Evolutionary conservation across 176 grass and related monocot species (phyloP).

Genomic region (Aegilops tauschii): DNA sequence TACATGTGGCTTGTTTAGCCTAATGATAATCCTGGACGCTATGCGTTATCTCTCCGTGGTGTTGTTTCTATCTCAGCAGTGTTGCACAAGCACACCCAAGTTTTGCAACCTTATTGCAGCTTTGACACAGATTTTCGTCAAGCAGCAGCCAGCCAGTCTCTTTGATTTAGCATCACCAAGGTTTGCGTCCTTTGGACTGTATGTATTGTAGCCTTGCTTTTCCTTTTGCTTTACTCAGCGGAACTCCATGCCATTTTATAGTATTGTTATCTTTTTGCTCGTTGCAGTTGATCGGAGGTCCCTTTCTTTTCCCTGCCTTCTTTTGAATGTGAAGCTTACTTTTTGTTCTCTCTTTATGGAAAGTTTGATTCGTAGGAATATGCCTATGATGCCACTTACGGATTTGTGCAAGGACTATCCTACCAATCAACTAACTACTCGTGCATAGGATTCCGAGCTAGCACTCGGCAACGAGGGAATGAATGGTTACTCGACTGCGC

Average conservation of each 20-base stretch:
- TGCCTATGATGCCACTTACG: too few relatives aligned
- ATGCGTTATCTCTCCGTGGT: background rate
- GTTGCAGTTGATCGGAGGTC: background rate
- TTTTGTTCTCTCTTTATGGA: background rate
- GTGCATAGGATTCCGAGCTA: too few relatives aligned
- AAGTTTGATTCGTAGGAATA: too few relatives aligned
- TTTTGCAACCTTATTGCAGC: conserved; percentile 17
- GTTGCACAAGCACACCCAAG: background rate
- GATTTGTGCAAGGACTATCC: too few relatives aligned
- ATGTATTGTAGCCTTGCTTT: conserved; percentile 16
- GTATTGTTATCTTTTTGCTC: conserved; percentile 5
- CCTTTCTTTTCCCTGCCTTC: too few relatives aligned
- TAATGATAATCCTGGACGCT: background rate
- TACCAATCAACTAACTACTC: too few relatives aligned
- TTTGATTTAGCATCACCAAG: background rate
- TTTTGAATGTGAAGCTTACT: background rate
- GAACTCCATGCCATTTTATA: conserved; percentile 12
- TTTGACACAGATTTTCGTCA: conserved; percentile 20
- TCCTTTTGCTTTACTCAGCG: conserved; percentile 43
- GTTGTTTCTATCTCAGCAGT: background rate
- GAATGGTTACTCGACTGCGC: too few relatives aligned
- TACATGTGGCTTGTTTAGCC: background rate
- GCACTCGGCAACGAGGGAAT: too few relatives aligned
- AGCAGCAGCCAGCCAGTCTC: background rate
- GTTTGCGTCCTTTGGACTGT: background rate